Percentiles rank a stretch among this genome's conserved stretches.
Conservation (phyloP, 2,329 filamentous ascomycete genomes). For the Coniochaeta ligniaria region DNA sequence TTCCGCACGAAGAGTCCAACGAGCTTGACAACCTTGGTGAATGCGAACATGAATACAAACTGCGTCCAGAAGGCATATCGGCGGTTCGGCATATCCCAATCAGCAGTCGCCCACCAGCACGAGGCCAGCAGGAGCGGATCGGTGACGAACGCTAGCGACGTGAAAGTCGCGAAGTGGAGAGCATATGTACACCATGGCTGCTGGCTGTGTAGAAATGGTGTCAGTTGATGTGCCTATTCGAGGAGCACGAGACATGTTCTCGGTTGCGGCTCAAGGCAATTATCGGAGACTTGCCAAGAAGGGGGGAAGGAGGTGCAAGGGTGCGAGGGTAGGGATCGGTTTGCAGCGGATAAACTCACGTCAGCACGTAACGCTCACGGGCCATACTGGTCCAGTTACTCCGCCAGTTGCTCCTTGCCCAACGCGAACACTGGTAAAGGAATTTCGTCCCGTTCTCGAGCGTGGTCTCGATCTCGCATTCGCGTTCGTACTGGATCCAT, state of each 20-base stretch:
- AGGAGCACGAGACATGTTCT: background rate
- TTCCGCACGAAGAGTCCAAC: conserved; percentile 80
- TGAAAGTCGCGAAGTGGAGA: conserved; percentile 86
- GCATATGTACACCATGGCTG: conserved; percentile 94
- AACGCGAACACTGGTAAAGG: conserved; percentile 85
- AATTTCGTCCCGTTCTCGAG: conserved; percentile 85
- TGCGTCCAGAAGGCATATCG: conserved; percentile 53
- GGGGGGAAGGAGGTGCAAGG: background rate
- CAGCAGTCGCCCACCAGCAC: conserved; percentile 60
- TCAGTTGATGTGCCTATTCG: conserved; percentile 11
- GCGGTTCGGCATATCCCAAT: conserved; percentile 49
- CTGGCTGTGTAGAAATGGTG: conserved; percentile 46
- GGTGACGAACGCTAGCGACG: conserved; percentile 73
- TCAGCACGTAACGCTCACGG: conserved; percentile 76
- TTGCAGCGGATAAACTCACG: conserved; percentile 50
- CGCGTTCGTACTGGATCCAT: conserved; percentile 86
- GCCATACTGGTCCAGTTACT: conserved; percentile 91
- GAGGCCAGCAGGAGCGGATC: conserved; percentile 68
- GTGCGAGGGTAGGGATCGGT: background rate
- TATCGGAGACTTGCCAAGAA: background rate
- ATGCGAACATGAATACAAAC: conserved; percentile 66
- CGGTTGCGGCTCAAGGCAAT: background rate
- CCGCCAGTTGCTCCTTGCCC: conserved; percentile 96
- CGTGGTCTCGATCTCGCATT: conserved; percentile 88
- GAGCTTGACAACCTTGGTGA: conserved; percentile 88